Evolutionary conservation across 2,329 filamentous ascomycete species (phyloP), one percentile per base, ranked within the genome.

Genomic region (Nemania bipapillata): DNA sequence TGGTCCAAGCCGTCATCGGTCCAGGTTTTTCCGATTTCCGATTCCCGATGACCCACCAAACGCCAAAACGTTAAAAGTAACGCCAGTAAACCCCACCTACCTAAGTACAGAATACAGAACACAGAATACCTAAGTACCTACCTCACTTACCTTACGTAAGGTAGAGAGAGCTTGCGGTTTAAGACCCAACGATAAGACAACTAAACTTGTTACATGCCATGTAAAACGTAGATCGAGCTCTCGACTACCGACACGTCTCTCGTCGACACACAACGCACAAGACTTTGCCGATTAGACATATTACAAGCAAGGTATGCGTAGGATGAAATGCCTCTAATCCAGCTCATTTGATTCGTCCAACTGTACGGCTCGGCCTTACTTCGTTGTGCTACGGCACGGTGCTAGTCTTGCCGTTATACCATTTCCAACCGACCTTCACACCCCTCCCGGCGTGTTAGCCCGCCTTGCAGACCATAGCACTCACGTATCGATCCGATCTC

Each of bases 1-100:
- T 74, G 72, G 72, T 55, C 58, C 17, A 54, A 8, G 12, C 11
- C 32, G 50, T 50, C 8, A 3, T n/a, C 64, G 57, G 58, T n/a
- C 12, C 32, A 20, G 15, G 35, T 61, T 68, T 70, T 55, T 67
- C 64, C 58, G 70, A 52, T 1, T 24, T 22, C 61, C 61, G 64
- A 40, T 28, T n/a, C 22, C 20, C 20, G 30, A 52, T 2, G 30
- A n/a, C 20, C 56, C 9, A 15, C 55, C 32, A 24, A 24, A 50
- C 24, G n/a, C 37, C 35, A n/a, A 28, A 45, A 17, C 53, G n/a
- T 54, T 20, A 54, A 45, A 45, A 5, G n/a, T n/a, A 17, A 45
- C 4, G 17, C 17, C 40, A n/a, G n/a, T n/a, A n/a, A n/a, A n/a
- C n/a, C n/a, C n/a, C n/a, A n/a, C n/a, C n/a, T n/a, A n/a, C n/a